These are phyloP conservation scores for Fusarium sp. DNA, from an alignment of 2,329 filamentous ascomycete species.

Conservation along the genomic window DNA sequence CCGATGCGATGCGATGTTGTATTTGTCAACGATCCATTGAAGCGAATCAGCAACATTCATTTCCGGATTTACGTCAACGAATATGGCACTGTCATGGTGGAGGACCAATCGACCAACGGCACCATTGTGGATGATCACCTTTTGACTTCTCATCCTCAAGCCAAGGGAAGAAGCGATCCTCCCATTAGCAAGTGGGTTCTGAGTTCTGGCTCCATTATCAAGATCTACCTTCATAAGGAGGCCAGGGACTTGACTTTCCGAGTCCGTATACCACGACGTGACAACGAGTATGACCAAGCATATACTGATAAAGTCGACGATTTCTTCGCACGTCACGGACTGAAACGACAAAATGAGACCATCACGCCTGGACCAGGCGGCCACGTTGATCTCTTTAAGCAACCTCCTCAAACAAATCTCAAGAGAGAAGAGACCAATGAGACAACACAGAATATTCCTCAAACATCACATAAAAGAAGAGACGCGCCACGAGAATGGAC, in stretches of 20 bases:
- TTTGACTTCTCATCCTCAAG: slow-evolving; percentile 62
- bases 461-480: slow-evolving; percentile 43
- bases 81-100: slow-evolving; percentile 89
- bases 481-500: slow-evolving; percentile 75
- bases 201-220: slow-evolving; percentile 78
- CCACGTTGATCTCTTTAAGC: slow-evolving; percentile 56
- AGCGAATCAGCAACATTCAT: slow-evolving; percentile 91
- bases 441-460: slow-evolving; percentile 19
- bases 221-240: slow-evolving; percentile 69
- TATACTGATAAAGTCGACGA: slow-evolving; percentile 77
- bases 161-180: slow-evolving; percentile 52
- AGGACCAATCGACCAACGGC: slow-evolving; percentile 96
- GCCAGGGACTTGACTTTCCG: slow-evolving; percentile 79
- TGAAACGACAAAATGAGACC: slow-evolving; percentile 57
- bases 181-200: slow-evolving; percentile 69
- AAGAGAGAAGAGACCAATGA: slow-evolving; percentile 41
- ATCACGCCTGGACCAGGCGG: slow-evolving; percentile 62
- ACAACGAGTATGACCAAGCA: slow-evolving; percentile 72
- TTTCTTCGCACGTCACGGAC: slow-evolving; percentile 66
- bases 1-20: slow-evolving; percentile 76
- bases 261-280: slow-evolving; percentile 83
- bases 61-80: slow-evolving; percentile 93
- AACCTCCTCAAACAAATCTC: slow-evolving; percentile 39
- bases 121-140: slow-evolving; percentile 84
- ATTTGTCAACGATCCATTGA: slow-evolving; percentile 73